Conservation (phyloP, 306 rosid species). For the Sechiopsis laciniata region DNA sequence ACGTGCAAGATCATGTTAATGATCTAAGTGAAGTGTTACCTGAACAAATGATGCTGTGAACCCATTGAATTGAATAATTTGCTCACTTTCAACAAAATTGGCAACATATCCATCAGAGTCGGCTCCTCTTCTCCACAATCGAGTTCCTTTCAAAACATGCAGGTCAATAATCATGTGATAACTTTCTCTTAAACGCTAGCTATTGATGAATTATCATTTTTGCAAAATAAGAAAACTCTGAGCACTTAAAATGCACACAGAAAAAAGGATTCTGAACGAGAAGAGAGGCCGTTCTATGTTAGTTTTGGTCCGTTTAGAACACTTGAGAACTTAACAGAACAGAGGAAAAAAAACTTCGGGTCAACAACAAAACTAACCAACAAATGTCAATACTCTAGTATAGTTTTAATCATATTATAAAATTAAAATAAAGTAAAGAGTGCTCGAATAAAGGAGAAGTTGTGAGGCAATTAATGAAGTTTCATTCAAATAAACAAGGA, state of each 20-base stretch:
- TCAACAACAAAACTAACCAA: background rate
- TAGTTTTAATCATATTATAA: background rate
- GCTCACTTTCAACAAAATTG: constrained; percentile 92
- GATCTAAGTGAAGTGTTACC: constrained; percentile 40
- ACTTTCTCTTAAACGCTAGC: too few species aligned
- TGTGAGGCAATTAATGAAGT: background rate
- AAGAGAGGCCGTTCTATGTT: background rate
- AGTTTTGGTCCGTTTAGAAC: background rate
- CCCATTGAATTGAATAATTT: constrained; percentile 79
- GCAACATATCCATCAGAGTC: constrained; percentile 93
- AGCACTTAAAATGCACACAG: too few species aligned
- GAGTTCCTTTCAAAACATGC: constrained; percentile 62
- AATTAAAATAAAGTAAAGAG: background rate
- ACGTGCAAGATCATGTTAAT: constrained; percentile 3
- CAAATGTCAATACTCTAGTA: background rate
- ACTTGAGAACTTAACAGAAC: background rate
- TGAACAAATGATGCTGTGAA: constrained; percentile 75
- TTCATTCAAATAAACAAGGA: constrained; percentile 18
- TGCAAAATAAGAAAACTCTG: too few species aligned
- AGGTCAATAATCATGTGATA: constrained; percentile 15
- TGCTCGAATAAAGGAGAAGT: background rate
- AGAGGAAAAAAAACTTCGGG: background rate
- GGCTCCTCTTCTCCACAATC: constrained; percentile 99
- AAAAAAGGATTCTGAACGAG: too few species aligned
- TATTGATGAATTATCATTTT: too few species aligned